A percentile compares a stretch with the other conserved stretches of the same genome.
Conservation (phyloP, 805 yeast species). For the Zygosaccharomyces lentus region DNA sequence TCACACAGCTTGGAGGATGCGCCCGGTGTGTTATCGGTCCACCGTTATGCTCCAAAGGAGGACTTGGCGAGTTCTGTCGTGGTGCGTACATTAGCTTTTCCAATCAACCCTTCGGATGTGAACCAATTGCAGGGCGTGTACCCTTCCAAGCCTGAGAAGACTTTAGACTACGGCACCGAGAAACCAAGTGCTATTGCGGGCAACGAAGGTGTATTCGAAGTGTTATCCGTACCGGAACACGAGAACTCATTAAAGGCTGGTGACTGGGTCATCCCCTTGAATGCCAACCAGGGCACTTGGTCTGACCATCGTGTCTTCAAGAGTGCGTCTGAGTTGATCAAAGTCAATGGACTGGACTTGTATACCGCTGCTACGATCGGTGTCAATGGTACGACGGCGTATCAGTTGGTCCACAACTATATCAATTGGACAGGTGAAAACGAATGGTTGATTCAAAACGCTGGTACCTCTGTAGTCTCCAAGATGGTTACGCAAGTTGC, state of each 20-base stretch:
- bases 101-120: conserved; percentile 87
- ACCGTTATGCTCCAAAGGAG: conserved; percentile 29
- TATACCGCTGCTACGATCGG: conserved; percentile 81
- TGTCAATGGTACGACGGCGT: conserved; percentile 92
- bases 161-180: conserved; percentile 49
- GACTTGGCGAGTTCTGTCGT: conserved; percentile 38
- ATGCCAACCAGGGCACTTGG: conserved; percentile 91
- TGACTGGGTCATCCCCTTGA: conserved; percentile 83
- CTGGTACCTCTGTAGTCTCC: conserved; percentile 95
- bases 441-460: conserved; percentile 94
- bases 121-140: conserved; percentile 83
- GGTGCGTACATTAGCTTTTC: conserved; percentile 70
- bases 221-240: conserved; percentile 60
- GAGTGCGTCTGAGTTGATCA: conserved; percentile 48
- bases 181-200: conserved; percentile 83
- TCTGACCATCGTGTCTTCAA: conserved; percentile 64
- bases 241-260: conserved; percentile 53
- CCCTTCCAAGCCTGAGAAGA: conserved; percentile 65
- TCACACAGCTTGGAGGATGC: conserved; percentile 30
- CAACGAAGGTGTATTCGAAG: conserved; percentile 87
- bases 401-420: conserved; percentile 74
- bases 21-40: conserved; percentile 27
- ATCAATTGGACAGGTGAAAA: conserved; percentile 33
- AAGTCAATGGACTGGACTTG: conserved; percentile 47
- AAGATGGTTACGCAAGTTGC: conserved; percentile 88